Evolutionary conservation across 306 rosid genomes (phyloP), one percentile per base, ranked within the genome.

Genomic region (Neltuma alba): DNA sequence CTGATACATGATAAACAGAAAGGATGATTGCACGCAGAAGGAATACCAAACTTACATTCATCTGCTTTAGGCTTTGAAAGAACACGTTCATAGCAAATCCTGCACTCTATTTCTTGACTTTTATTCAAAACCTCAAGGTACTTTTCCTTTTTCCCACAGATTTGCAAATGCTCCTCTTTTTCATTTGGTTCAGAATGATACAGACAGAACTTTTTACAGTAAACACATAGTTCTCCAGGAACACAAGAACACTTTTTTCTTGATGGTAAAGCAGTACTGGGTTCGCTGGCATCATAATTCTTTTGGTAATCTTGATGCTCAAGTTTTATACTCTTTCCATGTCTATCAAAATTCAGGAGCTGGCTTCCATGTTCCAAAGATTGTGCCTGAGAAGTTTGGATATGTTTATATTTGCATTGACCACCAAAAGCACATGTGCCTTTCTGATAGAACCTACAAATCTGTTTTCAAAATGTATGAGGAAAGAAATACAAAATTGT

Each of bases 51-150:
- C 87, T 92, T 95, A 58, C 96, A 85, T 64, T 92, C 95, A 18
- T 91, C 88, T 37, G 76, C 79, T 21, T 88, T 80, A 25, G 92
- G 81, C 88, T 95, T 95, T 5, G 92, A 92, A 64, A 95, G 89
- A 82, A 95, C 92, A 74, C 85, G 91, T 75, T 92, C 99, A 67
- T 89, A 85, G 86, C 99, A 95, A 30, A 95, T 97, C 81, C 93
- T 88, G 87, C 99, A 95, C 81, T 95, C 99, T 67, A 95, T 90
- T 74, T 92, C 99, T 88, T 91, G 88, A 77, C 97, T 92, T 38
- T 73, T 67, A 76, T 86, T 89, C 87, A 95, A 81, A 34, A 85
- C 86, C 85, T 87, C 86, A 6, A 94, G 85, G 60, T 92, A 89
- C 79, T 85, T 89, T 54, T 85, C 94, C 82, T 86, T 95, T 81